Base-by-base conservation (phyloP, 176 grass and related monocot genomes). In the Calamus simplicifolius region DNA sequence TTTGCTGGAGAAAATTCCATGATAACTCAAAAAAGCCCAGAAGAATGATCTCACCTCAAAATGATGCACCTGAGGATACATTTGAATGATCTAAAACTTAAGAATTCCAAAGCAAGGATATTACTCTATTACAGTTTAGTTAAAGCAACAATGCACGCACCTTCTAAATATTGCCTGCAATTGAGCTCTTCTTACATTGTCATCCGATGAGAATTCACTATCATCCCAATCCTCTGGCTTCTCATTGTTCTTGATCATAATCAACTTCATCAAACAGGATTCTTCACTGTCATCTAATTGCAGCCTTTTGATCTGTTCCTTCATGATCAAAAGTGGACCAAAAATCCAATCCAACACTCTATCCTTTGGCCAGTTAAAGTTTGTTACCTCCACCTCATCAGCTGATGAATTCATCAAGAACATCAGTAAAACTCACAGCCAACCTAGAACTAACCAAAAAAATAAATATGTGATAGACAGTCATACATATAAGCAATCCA, bases 91-190 rank as follows among this genome's bases (percentile, higher is more conserved):
- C 35, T 43, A 43, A 43, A 43, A 13, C 35, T 12, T 43, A 43
- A 43, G 12, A 10, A 43, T 12, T 43, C 2, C 2, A 7, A 12
- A 43, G 35, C 35, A 43, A 43, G 35, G 35, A 43, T 43, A 12
- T 8, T 3, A 12, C 35, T 43, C 35, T 43, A 43, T 2, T 2
- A 43, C 35, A 31, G 8, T 10, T 43, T 43, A 43, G 35, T 43
- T 43, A 43, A 43, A 43, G 35, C 35, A 43, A 13, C 38, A 61
- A 26, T 30, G 7, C 17, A 14, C 5, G 48, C 80, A 96, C 92
- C 91, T 90, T 90, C 92, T 90, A 57, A 90, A 85, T 28, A 90
- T 75, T 0, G 80, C 80, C 66, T 96, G 92, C 49, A 88, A 69
- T 58, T 82, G 92, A 49, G 86, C 92, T 82, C 78, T 87, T 80